These are phyloP conservation scores for Alternaria solani DNA, from an alignment of 2,329 filamentous ascomycete species.

Conservation along the genomic window DNA sequence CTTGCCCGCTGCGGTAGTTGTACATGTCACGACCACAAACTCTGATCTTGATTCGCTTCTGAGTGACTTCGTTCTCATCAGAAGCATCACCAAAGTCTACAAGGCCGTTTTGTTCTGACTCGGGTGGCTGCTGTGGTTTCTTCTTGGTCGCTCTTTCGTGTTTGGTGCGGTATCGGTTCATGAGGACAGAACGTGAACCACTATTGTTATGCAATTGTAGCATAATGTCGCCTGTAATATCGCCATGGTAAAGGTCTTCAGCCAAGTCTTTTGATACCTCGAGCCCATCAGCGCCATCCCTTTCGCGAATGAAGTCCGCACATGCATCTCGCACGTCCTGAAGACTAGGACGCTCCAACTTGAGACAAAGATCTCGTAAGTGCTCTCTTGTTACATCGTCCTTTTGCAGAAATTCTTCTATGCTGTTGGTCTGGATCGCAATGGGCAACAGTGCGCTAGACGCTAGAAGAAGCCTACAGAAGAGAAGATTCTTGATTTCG, in stretches of 20 bases:
- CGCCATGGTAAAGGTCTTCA: constrained; percentile 6
- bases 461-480: constrained; percentile 58
- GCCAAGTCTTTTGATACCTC: constrained; percentile 29
- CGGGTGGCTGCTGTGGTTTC: constrained; percentile 11
- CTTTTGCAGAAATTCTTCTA: constrained; percentile 58
- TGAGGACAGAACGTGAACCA: constrained; percentile 1
- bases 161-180: constrained; percentile 38
- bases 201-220: neutral
- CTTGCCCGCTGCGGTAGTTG: constrained; percentile 60
- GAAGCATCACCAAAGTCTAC: constrained; percentile 51
- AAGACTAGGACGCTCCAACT: constrained; percentile 58
- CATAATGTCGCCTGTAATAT: neutral
- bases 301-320: constrained; percentile 57
- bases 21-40: constrained; percentile 60
- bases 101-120: constrained; percentile 24
- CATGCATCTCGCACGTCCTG: constrained; percentile 62
- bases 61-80: constrained; percentile 41
- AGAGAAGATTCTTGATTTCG: constrained; percentile 60
- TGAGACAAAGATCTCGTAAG: constrained; percentile 58
- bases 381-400: constrained; percentile 54
- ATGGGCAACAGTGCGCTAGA: constrained; percentile 57
- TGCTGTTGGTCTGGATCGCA: constrained; percentile 54
- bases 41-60: constrained; percentile 55
- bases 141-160: constrained; percentile 43
- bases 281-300: constrained; percentile 49